phyloP scores from a whole-genome alignment of 768 basidiomycete genomes.

The Tephrocybe sp. region DNA sequence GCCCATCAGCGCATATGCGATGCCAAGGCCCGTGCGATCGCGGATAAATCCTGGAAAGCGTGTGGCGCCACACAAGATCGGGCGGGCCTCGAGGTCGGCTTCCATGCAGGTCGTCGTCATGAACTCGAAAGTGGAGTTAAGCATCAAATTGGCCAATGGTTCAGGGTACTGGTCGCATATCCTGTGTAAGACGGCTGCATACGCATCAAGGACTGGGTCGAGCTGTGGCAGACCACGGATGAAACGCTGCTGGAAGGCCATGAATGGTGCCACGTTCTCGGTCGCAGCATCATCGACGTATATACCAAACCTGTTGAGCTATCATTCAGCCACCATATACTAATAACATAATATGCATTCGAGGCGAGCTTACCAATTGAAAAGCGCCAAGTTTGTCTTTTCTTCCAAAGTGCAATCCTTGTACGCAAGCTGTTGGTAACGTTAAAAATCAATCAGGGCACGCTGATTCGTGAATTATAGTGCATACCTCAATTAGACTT shows the following conservation, averaged over 20 bases:
- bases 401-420: constrained; percentile 12
- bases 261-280: background rate
- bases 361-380: too few species aligned
- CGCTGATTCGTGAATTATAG: too few species aligned
- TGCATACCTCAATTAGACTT: constrained; percentile 9
- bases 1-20: constrained; percentile 10
- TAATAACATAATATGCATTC: too few species aligned
- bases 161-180: constrained; percentile 9
- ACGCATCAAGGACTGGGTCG: constrained; percentile 10
- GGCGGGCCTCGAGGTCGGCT: background rate
- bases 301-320: constrained; percentile 4
- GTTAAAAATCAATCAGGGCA: background rate
- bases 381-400: constrained; percentile 16
- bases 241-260: constrained; percentile 14
- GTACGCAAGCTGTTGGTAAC: constrained; percentile 15
- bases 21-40: constrained; percentile 11
- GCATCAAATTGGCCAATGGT: constrained; percentile 6
- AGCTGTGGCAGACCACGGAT: constrained; percentile 8
- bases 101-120: constrained; percentile 8
- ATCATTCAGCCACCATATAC: constrained; percentile 6
- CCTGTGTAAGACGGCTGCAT: constrained; percentile 4
- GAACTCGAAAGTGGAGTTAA: constrained; percentile 13
- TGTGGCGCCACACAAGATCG: background rate
- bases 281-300: constrained; percentile 9
- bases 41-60: constrained; percentile 19